Conservation (phyloP, 257 asterid species). For the Nemophila menziesii region DNA sequence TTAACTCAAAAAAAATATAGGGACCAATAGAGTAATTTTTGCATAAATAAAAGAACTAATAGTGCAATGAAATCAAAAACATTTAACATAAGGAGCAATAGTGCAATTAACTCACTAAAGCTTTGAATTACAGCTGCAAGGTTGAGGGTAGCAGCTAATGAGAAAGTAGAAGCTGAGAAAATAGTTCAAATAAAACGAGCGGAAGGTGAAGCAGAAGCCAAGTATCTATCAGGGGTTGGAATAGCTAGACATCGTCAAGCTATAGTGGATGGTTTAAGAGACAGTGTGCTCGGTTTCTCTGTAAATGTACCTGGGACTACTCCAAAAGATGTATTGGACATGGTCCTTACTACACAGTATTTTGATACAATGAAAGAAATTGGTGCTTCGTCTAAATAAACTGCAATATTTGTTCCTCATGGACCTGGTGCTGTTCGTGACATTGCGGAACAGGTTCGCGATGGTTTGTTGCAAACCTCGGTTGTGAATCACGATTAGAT, state of each 20-base stretch:
- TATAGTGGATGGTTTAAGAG: slow-evolving; percentile 23
- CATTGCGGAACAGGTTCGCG: slow-evolving; percentile 22
- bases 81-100: background rate
- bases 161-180: too few species aligned
- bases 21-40: too few species aligned
- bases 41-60: background rate
- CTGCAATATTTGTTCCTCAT: slow-evolving; percentile 21
- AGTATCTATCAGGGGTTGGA: too few species aligned
- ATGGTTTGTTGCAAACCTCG: slow-evolving; percentile 25
- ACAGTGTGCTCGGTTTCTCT: too few species aligned
- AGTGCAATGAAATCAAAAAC: background rate
- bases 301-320: too few species aligned
- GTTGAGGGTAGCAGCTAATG: slow-evolving; percentile 19
- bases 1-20: too few species aligned
- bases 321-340: too few species aligned
- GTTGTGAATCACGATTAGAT: too few species aligned
- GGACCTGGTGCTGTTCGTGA: slow-evolving; percentile 25
- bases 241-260: slow-evolving; percentile 28
- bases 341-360: slow-evolving; percentile 22
- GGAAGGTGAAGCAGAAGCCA: slow-evolving; percentile 22
- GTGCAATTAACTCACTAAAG: too few species aligned
- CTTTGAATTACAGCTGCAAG: slow-evolving; percentile 22
- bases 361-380: slow-evolving; percentile 24
- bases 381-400: slow-evolving; percentile 13
- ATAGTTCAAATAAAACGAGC: slow-evolving; percentile 20